Evolutionary conservation across 768 basidiomycete species (phyloP).

Genomic region (Tricholoma terreum): DNA sequence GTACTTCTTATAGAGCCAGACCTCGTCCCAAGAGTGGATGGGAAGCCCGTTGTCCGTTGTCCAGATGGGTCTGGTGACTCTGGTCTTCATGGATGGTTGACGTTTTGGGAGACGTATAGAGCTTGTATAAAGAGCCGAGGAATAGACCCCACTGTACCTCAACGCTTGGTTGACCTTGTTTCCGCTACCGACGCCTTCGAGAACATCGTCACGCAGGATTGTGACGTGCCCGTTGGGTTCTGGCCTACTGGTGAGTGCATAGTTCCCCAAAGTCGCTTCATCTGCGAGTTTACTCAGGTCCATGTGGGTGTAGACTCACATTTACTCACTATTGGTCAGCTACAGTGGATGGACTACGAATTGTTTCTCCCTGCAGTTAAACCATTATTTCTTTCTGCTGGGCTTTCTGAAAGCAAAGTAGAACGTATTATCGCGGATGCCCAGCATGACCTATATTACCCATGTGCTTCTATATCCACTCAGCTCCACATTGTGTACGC

Average conservation of each 20-base stretch:
- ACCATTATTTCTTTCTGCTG: constrained; percentile 53
- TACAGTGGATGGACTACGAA: constrained; percentile 75
- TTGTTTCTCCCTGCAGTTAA: constrained; percentile 60
- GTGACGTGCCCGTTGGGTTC: constrained; percentile 65
- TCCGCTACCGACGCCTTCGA: constrained; percentile 51
- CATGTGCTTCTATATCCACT: constrained; percentile 46
- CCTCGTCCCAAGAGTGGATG: constrained; percentile 47
- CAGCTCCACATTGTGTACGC: constrained; percentile 62
- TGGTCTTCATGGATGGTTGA: constrained; percentile 56
- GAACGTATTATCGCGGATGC: constrained; percentile 58
- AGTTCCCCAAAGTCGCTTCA: constrained; percentile 1
- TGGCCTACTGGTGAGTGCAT: constrained; percentile 54
- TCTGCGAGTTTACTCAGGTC: constrained; percentile 1
- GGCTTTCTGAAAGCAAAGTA: constrained; percentile 51
- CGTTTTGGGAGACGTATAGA: constrained; percentile 62
- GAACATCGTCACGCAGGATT: constrained; percentile 50
- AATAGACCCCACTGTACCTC: constrained; percentile 58
- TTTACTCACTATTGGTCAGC: constrained; percentile 61
- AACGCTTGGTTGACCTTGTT: constrained; percentile 50
- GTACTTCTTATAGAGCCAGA: constrained; percentile 65
- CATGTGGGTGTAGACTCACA: constrained; percentile 42
- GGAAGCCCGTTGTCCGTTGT: constrained; percentile 34
- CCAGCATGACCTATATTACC: constrained; percentile 63
- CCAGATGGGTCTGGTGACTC: constrained; percentile 9
- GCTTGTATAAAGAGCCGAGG: constrained; percentile 48